Percentiles rank a stretch among this genome's conserved stretches.
Evolutionary conservation across 176 grass and related monocot genomes (phyloP).

Genomic region (Cenchrus purpureus): DNA sequence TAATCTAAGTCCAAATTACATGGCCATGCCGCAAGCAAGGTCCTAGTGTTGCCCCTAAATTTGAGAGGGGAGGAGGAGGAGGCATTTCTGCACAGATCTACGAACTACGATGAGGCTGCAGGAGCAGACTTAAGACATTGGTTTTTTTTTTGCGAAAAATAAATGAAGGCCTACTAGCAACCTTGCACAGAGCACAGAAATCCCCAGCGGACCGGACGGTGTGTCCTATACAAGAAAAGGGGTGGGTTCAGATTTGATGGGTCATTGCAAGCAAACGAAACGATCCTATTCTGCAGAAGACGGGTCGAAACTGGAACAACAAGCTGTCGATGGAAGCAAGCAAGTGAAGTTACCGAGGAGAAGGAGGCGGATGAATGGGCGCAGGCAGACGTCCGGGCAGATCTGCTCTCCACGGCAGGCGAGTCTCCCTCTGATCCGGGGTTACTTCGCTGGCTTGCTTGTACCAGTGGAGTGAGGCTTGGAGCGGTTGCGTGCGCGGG

Average conservation of each 20-base stretch:
- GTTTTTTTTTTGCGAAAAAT: background rate
- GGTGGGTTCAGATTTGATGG: background rate
- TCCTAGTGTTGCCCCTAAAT: background rate
- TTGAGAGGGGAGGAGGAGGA: background rate
- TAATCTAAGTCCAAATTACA: background rate
- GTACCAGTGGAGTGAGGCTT: background rate
- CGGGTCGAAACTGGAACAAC: background rate
- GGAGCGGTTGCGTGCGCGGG: background rate
- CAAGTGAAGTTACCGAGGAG: background rate
- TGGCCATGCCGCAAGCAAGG: background rate
- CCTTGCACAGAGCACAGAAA: background rate
- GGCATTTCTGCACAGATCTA: conserved; percentile 25
- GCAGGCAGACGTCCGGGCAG: background rate
- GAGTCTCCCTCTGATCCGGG: background rate
- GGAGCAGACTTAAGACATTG: background rate
- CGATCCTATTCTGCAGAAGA: background rate
- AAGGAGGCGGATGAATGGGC: background rate
- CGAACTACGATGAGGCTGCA: conserved; percentile 6
- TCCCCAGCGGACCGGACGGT: background rate
- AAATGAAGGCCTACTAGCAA: background rate
- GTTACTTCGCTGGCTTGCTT: background rate
- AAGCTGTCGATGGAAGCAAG: background rate
- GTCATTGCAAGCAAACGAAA: background rate
- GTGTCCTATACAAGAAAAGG: background rate
- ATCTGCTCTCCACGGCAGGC: background rate